A percentile compares a stretch with the other conserved stretches of the same genome.
Conservation (phyloP, 2,329 filamentous ascomycete genomes). For the Ophiostoma novo-ulmi region DNA sequence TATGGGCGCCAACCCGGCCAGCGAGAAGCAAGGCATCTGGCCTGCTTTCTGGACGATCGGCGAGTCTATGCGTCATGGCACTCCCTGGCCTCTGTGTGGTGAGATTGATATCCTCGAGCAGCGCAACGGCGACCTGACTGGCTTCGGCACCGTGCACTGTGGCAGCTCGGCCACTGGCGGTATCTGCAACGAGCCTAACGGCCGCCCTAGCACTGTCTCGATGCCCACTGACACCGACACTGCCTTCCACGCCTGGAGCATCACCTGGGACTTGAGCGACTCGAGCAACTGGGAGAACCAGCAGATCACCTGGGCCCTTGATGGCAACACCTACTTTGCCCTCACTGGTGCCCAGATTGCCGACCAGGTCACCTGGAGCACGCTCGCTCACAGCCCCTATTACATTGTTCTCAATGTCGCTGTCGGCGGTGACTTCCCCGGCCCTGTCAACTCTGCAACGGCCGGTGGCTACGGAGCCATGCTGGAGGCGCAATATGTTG, state of each 20-base stretch:
- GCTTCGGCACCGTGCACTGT: conserved; percentile 51
- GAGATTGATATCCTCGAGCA: conserved; percentile 57
- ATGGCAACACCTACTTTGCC: conserved; percentile 41
- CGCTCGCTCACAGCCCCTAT: conserved; percentile 44
- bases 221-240: conserved; percentile 36
- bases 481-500: conserved; percentile 33
- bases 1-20: conserved; percentile 39
- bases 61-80: conserved; percentile 44
- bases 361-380: conserved; percentile 42
- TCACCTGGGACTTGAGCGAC: conserved; percentile 44
- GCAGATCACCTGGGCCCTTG: conserved; percentile 44
- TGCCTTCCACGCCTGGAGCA: conserved; percentile 45
- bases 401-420: conserved; percentile 51
- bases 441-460: conserved; percentile 38
- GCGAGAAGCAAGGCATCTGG: conserved; percentile 51
- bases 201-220: conserved; percentile 35
- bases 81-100: conserved; percentile 48
- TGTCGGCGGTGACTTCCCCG: conserved; percentile 46
- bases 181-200: conserved; percentile 48
- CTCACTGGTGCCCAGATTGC: conserved; percentile 42
- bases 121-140: conserved; percentile 45
- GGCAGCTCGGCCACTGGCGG: conserved; percentile 40
- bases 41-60: conserved; percentile 56
- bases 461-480: conserved; percentile 30
- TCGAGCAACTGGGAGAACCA: conserved; percentile 42